Evolutionary conservation across 2,329 filamentous ascomycete genomes (phyloP).

Genomic region (Amauroascus niger): DNA sequence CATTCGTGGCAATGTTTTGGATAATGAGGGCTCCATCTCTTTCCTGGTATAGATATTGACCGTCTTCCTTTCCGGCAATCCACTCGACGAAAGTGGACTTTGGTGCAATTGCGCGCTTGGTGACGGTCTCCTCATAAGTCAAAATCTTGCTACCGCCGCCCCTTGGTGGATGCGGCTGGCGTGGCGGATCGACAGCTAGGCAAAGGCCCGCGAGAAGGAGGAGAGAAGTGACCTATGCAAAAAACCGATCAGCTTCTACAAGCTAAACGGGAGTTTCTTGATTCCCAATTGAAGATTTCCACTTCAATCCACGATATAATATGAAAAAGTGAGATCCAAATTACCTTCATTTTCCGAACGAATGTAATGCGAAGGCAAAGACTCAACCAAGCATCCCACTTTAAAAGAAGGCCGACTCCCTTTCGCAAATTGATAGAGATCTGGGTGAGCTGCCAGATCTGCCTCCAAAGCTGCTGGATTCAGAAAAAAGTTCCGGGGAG

Average conservation of each 20-base stretch:
- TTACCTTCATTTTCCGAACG: constrained; percentile 14
- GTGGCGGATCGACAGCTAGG: constrained; percentile 41
- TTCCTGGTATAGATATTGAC: constrained; percentile 49
- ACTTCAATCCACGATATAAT: too few species aligned
- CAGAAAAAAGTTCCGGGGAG: constrained; percentile 4
- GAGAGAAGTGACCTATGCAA: constrained; percentile 11
- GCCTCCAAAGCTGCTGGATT: constrained; percentile 5
- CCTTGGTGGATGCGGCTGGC: constrained; percentile 46
- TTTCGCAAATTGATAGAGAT: constrained; percentile 2
- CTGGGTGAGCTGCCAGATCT: constrained; percentile 6
- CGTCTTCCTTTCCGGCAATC: constrained; percentile 51
- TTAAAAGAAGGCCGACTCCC: background rate
- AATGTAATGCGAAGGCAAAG: background rate
- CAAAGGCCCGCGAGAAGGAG: constrained; percentile 17
- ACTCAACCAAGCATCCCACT: constrained; percentile 8
- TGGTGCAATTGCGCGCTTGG: constrained; percentile 39
- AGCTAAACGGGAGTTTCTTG: background rate
- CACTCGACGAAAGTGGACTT: constrained; percentile 46
- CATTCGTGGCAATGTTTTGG: constrained; percentile 51
- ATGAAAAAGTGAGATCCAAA: too few species aligned
- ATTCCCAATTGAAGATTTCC: background rate
- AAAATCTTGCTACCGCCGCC: constrained; percentile 49
- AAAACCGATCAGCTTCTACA: background rate
- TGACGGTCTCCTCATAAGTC: constrained; percentile 52
- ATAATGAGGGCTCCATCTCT: constrained; percentile 48